Evolutionary conservation across 2,329 filamentous ascomycete genomes (phyloP).

Genomic region (Aspergillus sojae): DNA sequence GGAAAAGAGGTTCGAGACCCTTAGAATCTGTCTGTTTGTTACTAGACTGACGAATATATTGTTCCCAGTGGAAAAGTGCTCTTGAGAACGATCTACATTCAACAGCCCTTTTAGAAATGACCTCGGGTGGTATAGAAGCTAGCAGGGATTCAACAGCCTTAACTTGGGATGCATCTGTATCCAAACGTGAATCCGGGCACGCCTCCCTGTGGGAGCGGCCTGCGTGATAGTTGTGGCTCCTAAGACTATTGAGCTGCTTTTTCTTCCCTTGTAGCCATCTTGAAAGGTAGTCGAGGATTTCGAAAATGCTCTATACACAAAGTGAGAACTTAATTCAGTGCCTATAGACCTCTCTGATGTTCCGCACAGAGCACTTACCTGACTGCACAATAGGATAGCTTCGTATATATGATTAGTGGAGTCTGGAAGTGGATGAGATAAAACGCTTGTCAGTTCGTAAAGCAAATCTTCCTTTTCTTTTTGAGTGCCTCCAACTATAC

Average conservation of each 20-base stretch:
- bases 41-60: constrained; percentile 70
- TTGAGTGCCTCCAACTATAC: constrained; percentile 72
- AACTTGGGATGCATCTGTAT: constrained; percentile 47
- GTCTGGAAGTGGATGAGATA: constrained; percentile 64
- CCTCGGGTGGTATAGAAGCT: constrained; percentile 67
- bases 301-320: constrained; percentile 73
- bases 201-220: constrained; percentile 33
- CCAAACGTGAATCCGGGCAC: constrained; percentile 30
- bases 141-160: constrained; percentile 73
- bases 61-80: constrained; percentile 92
- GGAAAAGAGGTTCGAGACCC: constrained; percentile 64
- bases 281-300: constrained; percentile 86
- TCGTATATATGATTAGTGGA: constrained; percentile 65
- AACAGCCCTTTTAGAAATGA: constrained; percentile 81
- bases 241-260: constrained; percentile 47
- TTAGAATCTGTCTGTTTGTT: constrained; percentile 55
- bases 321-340: neutral
- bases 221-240: constrained; percentile 28
- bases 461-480: constrained; percentile 66
- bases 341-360: neutral
- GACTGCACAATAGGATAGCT: constrained; percentile 80
- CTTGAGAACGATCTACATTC: constrained; percentile 92
- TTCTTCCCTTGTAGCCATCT: constrained; percentile 84
- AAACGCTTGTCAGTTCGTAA: constrained; percentile 72
- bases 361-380: constrained; percentile 58